phyloP scores from a whole-genome alignment of 768 basidiomycete species.

The Tephrocybe rancida region DNA sequence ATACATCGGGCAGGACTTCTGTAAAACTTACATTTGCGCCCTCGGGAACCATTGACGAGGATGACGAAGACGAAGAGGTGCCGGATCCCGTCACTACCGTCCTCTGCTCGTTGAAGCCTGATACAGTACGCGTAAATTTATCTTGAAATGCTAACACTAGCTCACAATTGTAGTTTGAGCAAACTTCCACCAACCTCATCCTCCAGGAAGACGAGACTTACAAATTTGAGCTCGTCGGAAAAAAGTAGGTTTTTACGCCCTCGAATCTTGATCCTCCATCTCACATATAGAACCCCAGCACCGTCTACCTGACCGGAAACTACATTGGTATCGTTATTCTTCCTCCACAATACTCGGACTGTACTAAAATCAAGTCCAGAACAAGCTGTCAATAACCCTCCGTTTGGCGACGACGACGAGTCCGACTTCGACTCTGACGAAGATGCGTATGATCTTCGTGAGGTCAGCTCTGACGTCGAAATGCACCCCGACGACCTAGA shows the following conservation, averaged over 20 bases:
- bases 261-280: not conserved
- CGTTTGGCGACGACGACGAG: slow-evolving; percentile 43
- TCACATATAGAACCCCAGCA: slow-evolving; percentile 34
- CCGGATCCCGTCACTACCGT: slow-evolving; percentile 48
- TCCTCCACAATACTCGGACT: not conserved
- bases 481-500: slow-evolving; percentile 64
- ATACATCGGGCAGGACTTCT: slow-evolving; percentile 60
- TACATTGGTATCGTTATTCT: slow-evolving; percentile 64
- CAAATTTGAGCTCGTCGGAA: slow-evolving; percentile 71
- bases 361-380: slow-evolving; percentile 36
- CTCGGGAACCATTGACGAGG: slow-evolving; percentile 36
- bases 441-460: slow-evolving; percentile 61
- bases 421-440: slow-evolving; percentile 53
- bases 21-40: slow-evolving; percentile 65
- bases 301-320: slow-evolving; percentile 82
- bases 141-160: not conserved
- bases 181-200: slow-evolving; percentile 68
- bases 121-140: slow-evolving; percentile 55
- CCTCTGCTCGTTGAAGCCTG: slow-evolving; percentile 79
- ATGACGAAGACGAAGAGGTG: slow-evolving; percentile 41
- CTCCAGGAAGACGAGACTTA: slow-evolving; percentile 69
- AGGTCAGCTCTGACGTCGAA: slow-evolving; percentile 85
- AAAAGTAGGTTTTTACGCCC: slow-evolving; percentile 59
- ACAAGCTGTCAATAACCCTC: slow-evolving; percentile 52
- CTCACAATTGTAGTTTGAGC: slow-evolving; percentile 62